phyloP scores from a whole-genome alignment of 345 rosid genomes.

The Euphorbia peplus region DNA sequence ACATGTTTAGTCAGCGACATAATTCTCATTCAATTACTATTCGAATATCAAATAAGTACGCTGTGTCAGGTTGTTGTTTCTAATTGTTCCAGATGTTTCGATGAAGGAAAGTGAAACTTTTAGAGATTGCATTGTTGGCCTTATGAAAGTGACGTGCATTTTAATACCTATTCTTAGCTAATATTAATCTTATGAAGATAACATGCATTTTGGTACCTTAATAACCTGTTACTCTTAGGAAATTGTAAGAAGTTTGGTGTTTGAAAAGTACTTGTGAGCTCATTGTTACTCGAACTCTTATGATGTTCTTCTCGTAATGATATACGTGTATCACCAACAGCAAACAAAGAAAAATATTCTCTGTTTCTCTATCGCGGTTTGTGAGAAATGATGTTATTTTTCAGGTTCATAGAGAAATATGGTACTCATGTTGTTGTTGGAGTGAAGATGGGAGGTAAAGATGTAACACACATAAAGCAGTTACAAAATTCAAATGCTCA shows the following conservation, averaged over 20 bases:
- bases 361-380: neutral
- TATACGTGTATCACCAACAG: neutral
- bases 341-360: neutral
- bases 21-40: neutral
- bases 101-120: neutral
- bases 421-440: constrained; percentile 83
- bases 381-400: constrained; percentile 6
- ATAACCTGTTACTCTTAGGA: neutral
- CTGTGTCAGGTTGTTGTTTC: neutral
- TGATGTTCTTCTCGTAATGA: neutral
- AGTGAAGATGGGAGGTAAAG: constrained; percentile 87
- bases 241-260: neutral
- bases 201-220: neutral
- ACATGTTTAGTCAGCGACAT: neutral
- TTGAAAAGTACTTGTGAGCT: neutral
- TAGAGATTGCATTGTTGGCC: neutral
- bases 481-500: constrained; percentile 52
- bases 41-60: neutral
- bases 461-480: constrained; percentile 71
- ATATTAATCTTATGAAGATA: too few species aligned
- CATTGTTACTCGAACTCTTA: neutral
- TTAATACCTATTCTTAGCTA: neutral
- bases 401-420: constrained; percentile 78
- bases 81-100: neutral
- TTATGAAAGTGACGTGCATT: neutral